Evolutionary conservation across 768 basidiomycete genomes (phyloP).

Genomic region (Mycena belliarum): DNA sequence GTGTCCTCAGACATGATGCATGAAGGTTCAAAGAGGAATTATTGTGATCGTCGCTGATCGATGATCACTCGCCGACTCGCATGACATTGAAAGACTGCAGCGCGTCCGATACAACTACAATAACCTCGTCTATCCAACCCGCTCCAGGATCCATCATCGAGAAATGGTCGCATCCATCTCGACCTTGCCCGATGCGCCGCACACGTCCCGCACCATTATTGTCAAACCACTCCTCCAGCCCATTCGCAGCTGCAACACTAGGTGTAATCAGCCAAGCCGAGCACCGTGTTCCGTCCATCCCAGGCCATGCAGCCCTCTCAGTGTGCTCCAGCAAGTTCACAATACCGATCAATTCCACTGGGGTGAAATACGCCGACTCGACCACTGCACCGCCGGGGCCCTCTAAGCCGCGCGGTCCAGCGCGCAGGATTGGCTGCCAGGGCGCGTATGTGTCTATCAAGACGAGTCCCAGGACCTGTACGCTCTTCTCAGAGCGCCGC

Average conservation of each 20-base stretch:
- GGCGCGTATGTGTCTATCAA: conserved; percentile 8
- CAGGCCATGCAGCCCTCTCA: background rate
- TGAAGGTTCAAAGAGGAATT: too few species aligned
- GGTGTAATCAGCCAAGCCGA: conserved; percentile 11
- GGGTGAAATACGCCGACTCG: conserved; percentile 8
- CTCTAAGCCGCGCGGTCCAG: conserved; percentile 2
- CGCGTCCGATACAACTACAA: background rate
- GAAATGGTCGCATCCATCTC: conserved; percentile 4
- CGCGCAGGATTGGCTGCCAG: background rate
- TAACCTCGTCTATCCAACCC: conserved; percentile 3
- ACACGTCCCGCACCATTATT: background rate
- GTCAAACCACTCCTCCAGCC: conserved; percentile 9
- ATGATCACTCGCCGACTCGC: too few species aligned
- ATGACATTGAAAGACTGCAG: background rate
- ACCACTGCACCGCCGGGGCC: background rate
- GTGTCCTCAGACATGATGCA: conserved; percentile 8
- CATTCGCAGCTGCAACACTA: background rate
- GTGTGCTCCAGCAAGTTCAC: background rate
- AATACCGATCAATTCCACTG: background rate
- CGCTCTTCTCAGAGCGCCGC: background rate
- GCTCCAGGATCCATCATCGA: conserved; percentile 8
- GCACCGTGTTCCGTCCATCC: background rate
- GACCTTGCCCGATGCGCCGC: conserved; percentile 4
- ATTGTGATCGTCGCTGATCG: too few species aligned
- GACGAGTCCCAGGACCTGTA: conserved; percentile 1